These are phyloP conservation scores for Stellera chamaejasme DNA, from an alignment of 345 rosid genomes.

Conservation along the genomic window DNA sequence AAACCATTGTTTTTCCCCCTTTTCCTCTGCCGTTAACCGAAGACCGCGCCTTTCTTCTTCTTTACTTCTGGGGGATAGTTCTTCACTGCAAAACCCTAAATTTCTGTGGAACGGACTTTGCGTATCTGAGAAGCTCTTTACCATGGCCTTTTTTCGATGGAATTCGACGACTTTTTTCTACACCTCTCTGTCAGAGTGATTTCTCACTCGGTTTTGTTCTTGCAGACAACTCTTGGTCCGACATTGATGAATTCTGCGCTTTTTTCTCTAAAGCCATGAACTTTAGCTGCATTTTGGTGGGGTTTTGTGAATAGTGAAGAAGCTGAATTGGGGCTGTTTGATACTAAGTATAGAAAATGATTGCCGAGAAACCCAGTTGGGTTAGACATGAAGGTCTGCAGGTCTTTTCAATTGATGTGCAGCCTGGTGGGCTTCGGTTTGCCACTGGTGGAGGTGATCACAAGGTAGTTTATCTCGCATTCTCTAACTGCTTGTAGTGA, in stretches of 20 bases:
- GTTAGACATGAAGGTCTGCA: conserved; percentile 96
- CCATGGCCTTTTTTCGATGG: neutral
- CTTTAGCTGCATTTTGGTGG: conserved; percentile 9
- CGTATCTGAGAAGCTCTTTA: neutral
- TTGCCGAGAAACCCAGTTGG: conserved; percentile 96
- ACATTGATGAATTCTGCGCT: conserved; percentile 5
- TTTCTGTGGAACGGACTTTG: neutral
- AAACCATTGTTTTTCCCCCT: neutral
- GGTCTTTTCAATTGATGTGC: conserved; percentile 96
- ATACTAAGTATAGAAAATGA: conserved; percentile 36
- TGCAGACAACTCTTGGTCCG: neutral
- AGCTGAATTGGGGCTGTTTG: conserved; percentile 13
- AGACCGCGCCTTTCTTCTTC: neutral
- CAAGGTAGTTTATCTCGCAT: conserved; percentile 44
- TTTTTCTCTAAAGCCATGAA: conserved; percentile 13
- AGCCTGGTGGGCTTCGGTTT: conserved; percentile 90
- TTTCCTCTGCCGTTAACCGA: neutral
- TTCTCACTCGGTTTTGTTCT: neutral
- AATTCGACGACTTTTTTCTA: no score
- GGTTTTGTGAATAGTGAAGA: conserved; percentile 10
- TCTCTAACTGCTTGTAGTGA: conserved; percentile 1
- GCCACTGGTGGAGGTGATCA: conserved; percentile 99
- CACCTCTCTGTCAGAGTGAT: neutral
- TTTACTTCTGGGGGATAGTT: neutral
- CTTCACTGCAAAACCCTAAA: conserved; percentile 6